A percentile compares a stretch with the other conserved stretches of the same genome.
Evolutionary conservation across 768 basidiomycete genomes (phyloP).

Genomic region (Neoboletus subvelutipes): DNA sequence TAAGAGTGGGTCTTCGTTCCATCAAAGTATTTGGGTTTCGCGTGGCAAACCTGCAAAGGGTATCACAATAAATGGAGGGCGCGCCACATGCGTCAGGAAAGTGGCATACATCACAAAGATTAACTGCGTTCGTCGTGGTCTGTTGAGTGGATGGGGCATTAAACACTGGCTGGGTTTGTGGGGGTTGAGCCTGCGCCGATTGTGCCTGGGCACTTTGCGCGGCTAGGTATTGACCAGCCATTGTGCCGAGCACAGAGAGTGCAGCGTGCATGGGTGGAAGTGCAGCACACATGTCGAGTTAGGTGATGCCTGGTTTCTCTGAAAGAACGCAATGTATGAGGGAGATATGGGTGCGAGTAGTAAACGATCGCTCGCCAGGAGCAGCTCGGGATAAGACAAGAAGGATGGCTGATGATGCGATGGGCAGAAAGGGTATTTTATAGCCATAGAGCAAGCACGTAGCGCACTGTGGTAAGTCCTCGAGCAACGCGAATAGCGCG

Average conservation of each 20-base stretch:
- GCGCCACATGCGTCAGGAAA: slow-evolving; percentile 1
- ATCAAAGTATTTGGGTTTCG: slow-evolving; percentile 55
- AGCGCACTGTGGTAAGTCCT: slow-evolving; percentile 13
- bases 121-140: slow-evolving; percentile 28
- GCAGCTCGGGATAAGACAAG: slow-evolving; percentile 40
- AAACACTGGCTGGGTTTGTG: slow-evolving; percentile 22
- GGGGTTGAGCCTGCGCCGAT: slow-evolving; percentile 25
- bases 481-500: slow-evolving; percentile 29
- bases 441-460: slow-evolving; percentile 17
- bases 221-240: slow-evolving; percentile 38
- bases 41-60: slow-evolving; percentile 48
- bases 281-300: slow-evolving; percentile 27
- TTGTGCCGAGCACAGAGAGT: slow-evolving; percentile 36
- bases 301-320: slow-evolving; percentile 7
- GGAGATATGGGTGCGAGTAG: slow-evolving; percentile 1
- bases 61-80: not conserved
- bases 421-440: slow-evolving; percentile 22
- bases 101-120: slow-evolving; percentile 51
- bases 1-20: slow-evolving; percentile 55
- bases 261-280: slow-evolving; percentile 38
- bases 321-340: slow-evolving; percentile 8
- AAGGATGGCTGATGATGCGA: slow-evolving; percentile 36
- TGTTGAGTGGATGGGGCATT: slow-evolving; percentile 15
- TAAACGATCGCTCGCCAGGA: slow-evolving; percentile 32
- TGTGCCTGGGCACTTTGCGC: slow-evolving; percentile 31